These are phyloP conservation scores for Candida glucosophila DNA, from an alignment of 1,139 yeast species.

Conservation along the genomic window DNA sequence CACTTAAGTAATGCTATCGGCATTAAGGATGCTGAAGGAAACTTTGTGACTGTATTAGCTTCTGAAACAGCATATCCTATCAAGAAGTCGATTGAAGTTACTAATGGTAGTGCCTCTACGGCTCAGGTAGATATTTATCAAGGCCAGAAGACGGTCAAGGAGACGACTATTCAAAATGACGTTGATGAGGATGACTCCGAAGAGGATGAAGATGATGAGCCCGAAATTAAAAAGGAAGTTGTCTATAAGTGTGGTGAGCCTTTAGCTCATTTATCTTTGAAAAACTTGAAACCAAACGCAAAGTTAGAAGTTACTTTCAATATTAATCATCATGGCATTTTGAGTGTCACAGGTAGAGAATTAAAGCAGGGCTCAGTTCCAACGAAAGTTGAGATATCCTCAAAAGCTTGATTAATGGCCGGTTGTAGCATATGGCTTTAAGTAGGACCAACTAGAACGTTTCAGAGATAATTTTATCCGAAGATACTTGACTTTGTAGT, in stretches of 20 bases:
- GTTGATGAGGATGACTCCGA: conserved; percentile 21
- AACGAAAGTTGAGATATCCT: conserved; percentile 39
- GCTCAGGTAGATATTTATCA: conserved; percentile 71
- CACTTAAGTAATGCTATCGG: conserved; percentile 85
- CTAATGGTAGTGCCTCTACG: conserved; percentile 53
- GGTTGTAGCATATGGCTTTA: no score
- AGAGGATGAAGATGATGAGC: conserved; percentile 45
- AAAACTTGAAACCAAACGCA: conserved; percentile 61
- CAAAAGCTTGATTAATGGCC: no score
- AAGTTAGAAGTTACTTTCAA: conserved; percentile 74
- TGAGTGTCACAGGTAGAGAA: conserved; percentile 80
- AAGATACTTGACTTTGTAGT: no score
- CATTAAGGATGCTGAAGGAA: conserved; percentile 63
- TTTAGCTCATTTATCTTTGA: conserved; percentile 72
- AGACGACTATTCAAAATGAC: conserved; percentile 64
- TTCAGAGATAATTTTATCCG: no score
- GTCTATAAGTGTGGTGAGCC: conserved; percentile 66
- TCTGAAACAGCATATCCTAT: conserved; percentile 90
- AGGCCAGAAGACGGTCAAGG: conserved; percentile 74
- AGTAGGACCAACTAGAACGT: no score
- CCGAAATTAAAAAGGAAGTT: conserved; percentile 66
- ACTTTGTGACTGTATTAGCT: conserved; percentile 65
- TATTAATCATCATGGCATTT: conserved; percentile 75
- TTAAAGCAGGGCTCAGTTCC: conserved; percentile 57
- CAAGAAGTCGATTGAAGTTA: conserved; percentile 63